Conservation (phyloP, 2,329 filamentous ascomycete species). For the Cladorrhinum sp. region DNA sequence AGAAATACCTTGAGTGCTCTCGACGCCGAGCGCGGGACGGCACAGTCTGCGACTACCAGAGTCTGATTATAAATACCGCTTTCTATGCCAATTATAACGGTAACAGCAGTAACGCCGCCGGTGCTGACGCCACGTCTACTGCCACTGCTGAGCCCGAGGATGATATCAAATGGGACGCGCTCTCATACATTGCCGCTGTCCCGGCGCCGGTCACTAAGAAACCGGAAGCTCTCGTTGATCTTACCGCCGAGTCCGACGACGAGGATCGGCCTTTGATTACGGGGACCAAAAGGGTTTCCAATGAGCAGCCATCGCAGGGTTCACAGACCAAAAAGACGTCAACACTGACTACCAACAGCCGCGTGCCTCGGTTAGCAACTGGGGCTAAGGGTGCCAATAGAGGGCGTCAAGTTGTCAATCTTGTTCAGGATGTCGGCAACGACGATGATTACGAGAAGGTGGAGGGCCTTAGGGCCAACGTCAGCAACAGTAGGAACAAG, state of each 20-base stretch:
- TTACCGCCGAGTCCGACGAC: background rate
- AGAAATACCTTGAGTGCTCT: constrained; percentile 1
- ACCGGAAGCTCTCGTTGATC: background rate
- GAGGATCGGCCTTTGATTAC: background rate
- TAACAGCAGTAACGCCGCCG: background rate
- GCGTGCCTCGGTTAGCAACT: background rate
- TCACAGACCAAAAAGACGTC: background rate
- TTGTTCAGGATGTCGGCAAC: background rate
- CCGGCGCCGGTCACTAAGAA: background rate
- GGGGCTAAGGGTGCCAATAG: background rate
- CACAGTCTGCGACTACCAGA: background rate
- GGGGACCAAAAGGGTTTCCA: background rate
- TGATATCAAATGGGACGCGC: background rate
- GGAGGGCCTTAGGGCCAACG: background rate
- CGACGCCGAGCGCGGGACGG: background rate
- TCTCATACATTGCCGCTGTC: background rate
- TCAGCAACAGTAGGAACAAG: background rate
- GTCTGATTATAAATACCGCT: background rate
- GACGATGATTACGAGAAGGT: background rate
- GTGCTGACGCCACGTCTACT: background rate
- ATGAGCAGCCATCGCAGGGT: background rate
- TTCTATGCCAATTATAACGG: background rate
- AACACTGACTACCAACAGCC: background rate
- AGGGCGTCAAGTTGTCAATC: background rate
- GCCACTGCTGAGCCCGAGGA: background rate